These are phyloP conservation scores for Capillidium rhysosporum DNA, from an alignment of 371 early-diverging fungal species.

Conservation along the genomic window DNA sequence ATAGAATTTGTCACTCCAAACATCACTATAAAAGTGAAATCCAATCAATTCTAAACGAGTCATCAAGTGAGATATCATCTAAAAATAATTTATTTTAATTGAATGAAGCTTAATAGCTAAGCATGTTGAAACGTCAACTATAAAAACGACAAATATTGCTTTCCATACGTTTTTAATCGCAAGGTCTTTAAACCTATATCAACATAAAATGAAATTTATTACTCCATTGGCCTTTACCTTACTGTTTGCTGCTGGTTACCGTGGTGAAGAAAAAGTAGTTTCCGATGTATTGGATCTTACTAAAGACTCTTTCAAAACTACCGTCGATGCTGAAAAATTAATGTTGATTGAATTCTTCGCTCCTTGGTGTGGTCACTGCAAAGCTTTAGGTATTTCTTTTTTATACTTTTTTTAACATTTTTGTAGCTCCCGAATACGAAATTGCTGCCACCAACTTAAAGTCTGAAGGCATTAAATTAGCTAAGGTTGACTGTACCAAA, in stretches of 20 bases:
- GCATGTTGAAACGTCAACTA: too few relatives aligned
- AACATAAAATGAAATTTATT: slow-evolving; percentile 1
- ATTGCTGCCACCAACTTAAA: slow-evolving; percentile 65
- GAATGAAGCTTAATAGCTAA: too few relatives aligned
- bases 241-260: slow-evolving; percentile 3
- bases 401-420: not conserved
- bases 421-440: slow-evolving; percentile 82
- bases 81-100: too few relatives aligned
- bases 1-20: too few relatives aligned
- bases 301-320: slow-evolving; percentile 33
- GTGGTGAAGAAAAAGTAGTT: slow-evolving; percentile 11
- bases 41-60: too few relatives aligned
- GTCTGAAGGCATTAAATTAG: slow-evolving; percentile 40
- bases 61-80: too few relatives aligned
- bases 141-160: too few relatives aligned
- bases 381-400: slow-evolving; percentile 33
- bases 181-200: too few relatives aligned
- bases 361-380: slow-evolving; percentile 93
- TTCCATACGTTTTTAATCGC: too few relatives aligned
- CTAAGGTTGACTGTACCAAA: slow-evolving; percentile 90
- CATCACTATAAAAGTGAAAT: too few relatives aligned
- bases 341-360: slow-evolving; percentile 88
- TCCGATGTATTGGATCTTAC: slow-evolving; percentile 55
- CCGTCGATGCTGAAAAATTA: slow-evolving; percentile 32
- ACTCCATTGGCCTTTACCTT: not conserved